Evolutionary conservation across 2,329 filamentous ascomycete genomes (phyloP), one percentile per base, ranked within the genome.

Genomic region (Colletotrichum sp.): DNA sequence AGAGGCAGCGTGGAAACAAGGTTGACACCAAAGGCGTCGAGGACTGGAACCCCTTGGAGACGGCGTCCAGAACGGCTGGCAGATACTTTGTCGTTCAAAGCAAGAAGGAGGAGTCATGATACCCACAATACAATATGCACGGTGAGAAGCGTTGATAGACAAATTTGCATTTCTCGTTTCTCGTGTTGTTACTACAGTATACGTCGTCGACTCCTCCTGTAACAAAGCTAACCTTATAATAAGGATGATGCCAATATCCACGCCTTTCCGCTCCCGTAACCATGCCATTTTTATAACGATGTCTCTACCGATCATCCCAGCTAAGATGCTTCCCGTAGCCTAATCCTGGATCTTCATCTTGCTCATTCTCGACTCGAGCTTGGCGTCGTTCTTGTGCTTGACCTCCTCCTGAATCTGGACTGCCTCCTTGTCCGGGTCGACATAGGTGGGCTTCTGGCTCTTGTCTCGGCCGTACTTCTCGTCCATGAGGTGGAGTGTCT

Each of bases 51-150:
- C 92, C 93, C 1, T 83, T 97, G 64, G 89, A 88, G 2, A 90
- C 90, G 70, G 94, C 95, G 1, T 88, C 90, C 18, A 91, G 90
- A 80, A 95, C 88, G 70, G 90, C 90, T 6, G 95, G 94, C 16
- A 91, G 89, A 78, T 98, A 93, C 80, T 96, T 98, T 79, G 92
- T 96, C 9, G 95, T 97, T 3, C 91, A 95, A 78, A 93, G 90
- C 78, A 89, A 88, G 77, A 83, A 84, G 72, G 78, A 80, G 34
- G 44, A 59, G 12, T 24, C 78, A 79, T 52, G 79, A 81, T 57
- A 62, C 34, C 34, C 52, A 66, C 30, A 18, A 39, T n/a, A 39
- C 30, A 75, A 63, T n/a, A 70, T 64, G 74, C 62, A 26, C 49
- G 57, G 63, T 69, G 57, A 63, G 32, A 73, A 49, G 21, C 13